phyloP scores from a whole-genome alignment of 2,329 filamentous ascomycete species.

The Xylariales sp. region DNA sequence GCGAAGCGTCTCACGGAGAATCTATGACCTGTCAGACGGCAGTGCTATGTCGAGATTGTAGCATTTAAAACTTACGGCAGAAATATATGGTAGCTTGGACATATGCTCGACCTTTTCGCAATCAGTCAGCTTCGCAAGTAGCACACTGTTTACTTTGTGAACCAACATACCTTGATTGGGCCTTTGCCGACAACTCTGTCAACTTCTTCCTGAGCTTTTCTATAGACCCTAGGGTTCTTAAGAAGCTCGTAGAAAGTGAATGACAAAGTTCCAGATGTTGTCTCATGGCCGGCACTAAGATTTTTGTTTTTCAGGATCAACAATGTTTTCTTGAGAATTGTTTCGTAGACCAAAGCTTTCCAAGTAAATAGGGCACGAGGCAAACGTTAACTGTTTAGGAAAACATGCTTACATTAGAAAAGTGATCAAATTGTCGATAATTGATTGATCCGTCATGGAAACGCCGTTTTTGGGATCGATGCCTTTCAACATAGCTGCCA shows the following conservation, averaged over 20 bases:
- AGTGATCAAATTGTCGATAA: slow-evolving; percentile 49
- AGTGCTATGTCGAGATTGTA: too few species aligned
- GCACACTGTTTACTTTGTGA: too few species aligned
- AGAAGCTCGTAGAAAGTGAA: slow-evolving; percentile 63
- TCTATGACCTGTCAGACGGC: too few species aligned
- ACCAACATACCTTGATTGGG: slow-evolving; percentile 34
- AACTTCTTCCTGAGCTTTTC: slow-evolving; percentile 62
- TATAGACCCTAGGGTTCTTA: slow-evolving; percentile 55
- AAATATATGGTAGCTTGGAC: slow-evolving; percentile 60
- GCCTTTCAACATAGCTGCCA: slow-evolving; percentile 48
- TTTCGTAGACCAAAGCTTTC: background rate
- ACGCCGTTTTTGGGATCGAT: slow-evolving; percentile 47
- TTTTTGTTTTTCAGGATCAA: background rate
- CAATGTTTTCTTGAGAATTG: background rate
- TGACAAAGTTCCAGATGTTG: slow-evolving; percentile 62
- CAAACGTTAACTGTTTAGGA: too few species aligned
- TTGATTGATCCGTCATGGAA: slow-evolving; percentile 37
- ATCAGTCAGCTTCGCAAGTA: too few species aligned
- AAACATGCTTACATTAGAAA: slow-evolving; percentile 45
- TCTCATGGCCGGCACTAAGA: slow-evolving; percentile 67
- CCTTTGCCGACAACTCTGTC: slow-evolving; percentile 59
- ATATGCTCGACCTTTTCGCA: slow-evolving; percentile 52
- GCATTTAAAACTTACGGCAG: slow-evolving; percentile 47
- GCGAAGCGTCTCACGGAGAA: slow-evolving; percentile 59
- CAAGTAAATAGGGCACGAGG: too few species aligned